Conservation (phyloP, 345 rosid genomes). For the Populus simonii region DNA sequence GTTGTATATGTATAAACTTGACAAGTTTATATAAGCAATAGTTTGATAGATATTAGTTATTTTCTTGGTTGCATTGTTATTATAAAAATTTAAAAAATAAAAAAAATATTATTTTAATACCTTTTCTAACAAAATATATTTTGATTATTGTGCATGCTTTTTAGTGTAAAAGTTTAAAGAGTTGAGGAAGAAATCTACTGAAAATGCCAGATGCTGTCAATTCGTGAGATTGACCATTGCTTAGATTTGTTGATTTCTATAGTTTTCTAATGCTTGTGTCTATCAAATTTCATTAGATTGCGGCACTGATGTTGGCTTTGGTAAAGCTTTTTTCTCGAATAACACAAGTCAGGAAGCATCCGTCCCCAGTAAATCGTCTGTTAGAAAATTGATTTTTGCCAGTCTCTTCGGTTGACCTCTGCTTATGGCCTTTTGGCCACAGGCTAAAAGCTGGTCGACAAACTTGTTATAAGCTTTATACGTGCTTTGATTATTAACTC, state of each 20-base stretch:
- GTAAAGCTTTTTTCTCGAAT: neutral
- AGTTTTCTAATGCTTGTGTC: neutral
- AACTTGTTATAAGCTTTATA: neutral
- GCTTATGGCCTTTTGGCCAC: neutral
- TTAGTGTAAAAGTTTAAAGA: neutral
- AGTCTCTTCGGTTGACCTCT: neutral
- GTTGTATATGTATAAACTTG: conserved; percentile 29
- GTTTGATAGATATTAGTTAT: neutral
- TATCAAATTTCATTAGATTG: neutral
- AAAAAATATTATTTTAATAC: no score
- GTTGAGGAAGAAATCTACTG: neutral
- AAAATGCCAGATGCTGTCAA: no score
- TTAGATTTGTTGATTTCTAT: no score
- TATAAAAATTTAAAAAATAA: no score
- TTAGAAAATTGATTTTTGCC: neutral
- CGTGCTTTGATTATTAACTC: neutral
- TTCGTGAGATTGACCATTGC: no score
- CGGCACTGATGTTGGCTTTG: conserved; percentile 4
- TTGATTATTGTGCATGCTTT: no score
- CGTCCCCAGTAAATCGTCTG: neutral
- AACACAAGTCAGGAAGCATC: neutral
- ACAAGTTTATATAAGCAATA: conserved; percentile 30
- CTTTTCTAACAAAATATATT: no score
- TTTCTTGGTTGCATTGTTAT: neutral
- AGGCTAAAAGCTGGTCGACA: no score